Evolutionary conservation across 768 basidiomycete species (phyloP).

Genomic region (Phaeotremella fagi): DNA sequence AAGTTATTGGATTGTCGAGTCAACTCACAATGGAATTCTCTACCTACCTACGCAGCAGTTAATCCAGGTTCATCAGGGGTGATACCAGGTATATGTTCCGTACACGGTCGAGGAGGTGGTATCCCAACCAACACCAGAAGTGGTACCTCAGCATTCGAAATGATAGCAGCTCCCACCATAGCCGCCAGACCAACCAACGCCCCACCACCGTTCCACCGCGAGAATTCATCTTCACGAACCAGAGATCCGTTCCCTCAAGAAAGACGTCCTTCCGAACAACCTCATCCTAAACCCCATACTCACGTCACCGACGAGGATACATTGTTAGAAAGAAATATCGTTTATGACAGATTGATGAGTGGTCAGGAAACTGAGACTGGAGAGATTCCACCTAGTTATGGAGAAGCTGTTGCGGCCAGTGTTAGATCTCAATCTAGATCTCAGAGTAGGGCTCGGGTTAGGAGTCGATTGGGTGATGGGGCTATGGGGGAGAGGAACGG

Average conservation of each 20-base stretch:
- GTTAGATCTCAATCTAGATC: slow-evolving; percentile 9
- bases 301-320: slow-evolving; percentile 26
- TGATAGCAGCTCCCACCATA: not conserved
- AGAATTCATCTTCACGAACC: not conserved
- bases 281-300: slow-evolving; percentile 7
- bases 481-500: not conserved
- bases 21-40: slow-evolving; percentile 69
- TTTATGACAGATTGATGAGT: slow-evolving; percentile 74
- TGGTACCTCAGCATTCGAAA: not conserved
- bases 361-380: slow-evolving; percentile 77
- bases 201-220: slow-evolving; percentile 1
- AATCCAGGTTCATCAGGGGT: slow-evolving; percentile 17
- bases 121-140: not conserved
- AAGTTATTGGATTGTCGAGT: slow-evolving; percentile 84
- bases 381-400: slow-evolving; percentile 79
- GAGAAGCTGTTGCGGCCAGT: slow-evolving; percentile 35
- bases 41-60: slow-evolving; percentile 63
- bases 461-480: not conserved
- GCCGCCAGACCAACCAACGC: not conserved
- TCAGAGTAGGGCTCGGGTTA: slow-evolving; percentile 1
- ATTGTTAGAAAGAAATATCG: slow-evolving; percentile 48
- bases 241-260: not conserved
- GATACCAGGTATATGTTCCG: slow-evolving; percentile 32
- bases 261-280: not conserved
- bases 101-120: slow-evolving; percentile 40